phyloP scores from a whole-genome alignment of 371 early-diverging fungal genomes.

The Mucor saturninus region DNA sequence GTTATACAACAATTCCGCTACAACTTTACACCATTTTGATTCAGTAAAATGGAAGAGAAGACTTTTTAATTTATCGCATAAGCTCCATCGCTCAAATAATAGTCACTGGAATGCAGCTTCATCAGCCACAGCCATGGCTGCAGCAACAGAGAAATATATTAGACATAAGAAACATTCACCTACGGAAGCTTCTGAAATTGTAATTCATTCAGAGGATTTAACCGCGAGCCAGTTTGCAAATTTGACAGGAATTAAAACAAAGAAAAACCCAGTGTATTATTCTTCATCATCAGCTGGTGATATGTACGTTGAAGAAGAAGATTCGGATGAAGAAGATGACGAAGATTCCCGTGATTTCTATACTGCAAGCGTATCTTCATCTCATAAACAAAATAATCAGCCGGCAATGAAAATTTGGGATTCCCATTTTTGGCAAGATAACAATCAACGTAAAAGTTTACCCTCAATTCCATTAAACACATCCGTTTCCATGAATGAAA shows the following conservation, averaged over 20 bases:
- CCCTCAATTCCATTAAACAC: neutral
- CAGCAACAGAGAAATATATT: slow-evolving; percentile 34
- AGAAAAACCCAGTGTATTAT: slow-evolving; percentile 5
- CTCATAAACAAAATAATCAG: neutral
- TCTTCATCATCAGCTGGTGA: neutral
- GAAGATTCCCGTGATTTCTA: slow-evolving; percentile 8
- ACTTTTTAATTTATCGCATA: slow-evolving; percentile 17
- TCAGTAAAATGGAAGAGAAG: slow-evolving; percentile 27
- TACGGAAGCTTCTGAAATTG: neutral
- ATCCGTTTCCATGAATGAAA: neutral
- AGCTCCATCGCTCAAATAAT: slow-evolving; percentile 15
- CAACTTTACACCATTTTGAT: slow-evolving; percentile 15
- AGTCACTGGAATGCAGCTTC: slow-evolving; percentile 20
- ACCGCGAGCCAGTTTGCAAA: slow-evolving; percentile 34
- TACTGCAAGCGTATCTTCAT: slow-evolving; percentile 1
- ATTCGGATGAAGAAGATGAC: slow-evolving; percentile 9
- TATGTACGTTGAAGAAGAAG: neutral
- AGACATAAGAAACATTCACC: slow-evolving; percentile 2
- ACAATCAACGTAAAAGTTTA: slow-evolving; percentile 2
- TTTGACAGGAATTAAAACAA: slow-evolving; percentile 30
- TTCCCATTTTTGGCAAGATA: slow-evolving; percentile 31
- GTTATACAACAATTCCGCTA: neutral
- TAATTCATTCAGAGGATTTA: slow-evolving; percentile 30
- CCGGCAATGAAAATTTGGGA: slow-evolving; percentile 27
- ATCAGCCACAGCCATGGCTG: slow-evolving; percentile 31